Evolutionary conservation across 192 early-diverging fungal genomes (phyloP), one percentile per base, ranked within the genome.

Genomic region (Backusella tuberculispora): DNA sequence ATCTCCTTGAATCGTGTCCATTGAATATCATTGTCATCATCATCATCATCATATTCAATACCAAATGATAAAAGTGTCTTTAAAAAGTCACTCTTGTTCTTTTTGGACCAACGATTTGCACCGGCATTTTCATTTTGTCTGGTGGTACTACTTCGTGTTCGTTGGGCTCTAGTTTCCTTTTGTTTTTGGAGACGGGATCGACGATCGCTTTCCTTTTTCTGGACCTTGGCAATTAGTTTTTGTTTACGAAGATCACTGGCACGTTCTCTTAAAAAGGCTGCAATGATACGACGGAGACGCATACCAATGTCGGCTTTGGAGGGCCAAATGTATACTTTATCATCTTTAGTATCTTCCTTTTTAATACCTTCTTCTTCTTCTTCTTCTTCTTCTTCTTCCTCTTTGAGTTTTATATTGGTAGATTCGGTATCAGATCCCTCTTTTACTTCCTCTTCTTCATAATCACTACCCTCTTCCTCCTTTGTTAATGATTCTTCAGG

Each of bases 1-100:
- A 94, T 75, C 42, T 90, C 88, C 47, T 88, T 91, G 83, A 95
- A 94, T 3, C 85, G 79, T 0, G 80, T 80, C 94, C 94, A 95
- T 42, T 71, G 73, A 37, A 80, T 77, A 2, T 47, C 63, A 21
- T 43, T 66, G 2, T 79, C 74, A 40, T 82, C 80, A 46, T 71
- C 83, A 12, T 77, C 70, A 26, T 79, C 80, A 60, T 26, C 21
- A 60, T 50, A 3, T 41, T 85, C 87, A 0, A 88, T 83, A 68
- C 87, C 87, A 74, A 85, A 88, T 8, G 87, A 88, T 6, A 82
- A 77, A 19, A 88, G 78, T 3, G 85, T 86, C 70, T 83, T 78
- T 70, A 85, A 84, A 74, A 88, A 88, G 42, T 88, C 87, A 46
- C 73, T 77, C 26, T 81, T 78, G 47, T 84, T 83, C 73, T 83